These are phyloP conservation scores for Phytophthora foliorum DNA, from an alignment of 352 stramenopile species.

Conservation along the genomic window DNA sequence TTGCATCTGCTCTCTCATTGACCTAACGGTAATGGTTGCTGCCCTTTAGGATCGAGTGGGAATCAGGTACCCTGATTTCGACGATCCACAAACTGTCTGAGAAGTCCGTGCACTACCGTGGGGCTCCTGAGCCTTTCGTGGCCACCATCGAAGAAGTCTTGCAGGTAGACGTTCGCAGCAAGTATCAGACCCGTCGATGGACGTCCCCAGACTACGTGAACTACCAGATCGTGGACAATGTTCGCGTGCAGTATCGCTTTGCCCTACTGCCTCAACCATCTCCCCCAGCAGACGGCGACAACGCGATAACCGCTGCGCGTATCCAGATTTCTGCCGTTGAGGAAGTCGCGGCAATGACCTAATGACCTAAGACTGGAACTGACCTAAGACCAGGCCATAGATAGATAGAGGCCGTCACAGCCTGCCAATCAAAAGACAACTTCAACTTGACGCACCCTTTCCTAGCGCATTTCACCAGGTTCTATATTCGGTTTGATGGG, in stretches of 20 bases:
- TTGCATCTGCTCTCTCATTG: not conserved
- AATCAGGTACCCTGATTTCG: constrained; percentile 30
- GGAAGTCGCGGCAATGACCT: constrained; percentile 14
- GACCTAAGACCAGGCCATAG: not conserved
- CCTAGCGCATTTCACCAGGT: constrained; percentile 15
- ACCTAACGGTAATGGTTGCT: constrained; percentile 2
- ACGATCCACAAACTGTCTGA: constrained; percentile 44
- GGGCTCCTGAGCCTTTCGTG: constrained; percentile 39
- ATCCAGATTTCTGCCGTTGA: constrained; percentile 52
- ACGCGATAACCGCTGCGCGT: constrained; percentile 22
- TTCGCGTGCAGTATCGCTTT: constrained; percentile 61
- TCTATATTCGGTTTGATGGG: constrained; percentile 28
- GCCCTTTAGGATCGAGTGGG: constrained; percentile 58
- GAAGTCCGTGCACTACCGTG: constrained; percentile 58
- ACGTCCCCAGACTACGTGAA: constrained; percentile 45
- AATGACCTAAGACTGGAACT: too few relatives aligned
- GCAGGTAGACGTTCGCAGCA: constrained; percentile 80
- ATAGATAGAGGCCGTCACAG: constrained; percentile 5
- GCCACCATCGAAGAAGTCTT: constrained; percentile 73
- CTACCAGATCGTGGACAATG: constrained; percentile 69
- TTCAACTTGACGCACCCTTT: constrained; percentile 27
- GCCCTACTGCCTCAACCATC: constrained; percentile 18
- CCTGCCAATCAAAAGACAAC: constrained; percentile 18
- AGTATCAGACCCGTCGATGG: constrained; percentile 72
- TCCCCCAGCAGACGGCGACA: constrained; percentile 5